These are phyloP conservation scores for Grosmannia huntii DNA, from an alignment of 2,329 filamentous ascomycete genomes.

Conservation along the genomic window DNA sequence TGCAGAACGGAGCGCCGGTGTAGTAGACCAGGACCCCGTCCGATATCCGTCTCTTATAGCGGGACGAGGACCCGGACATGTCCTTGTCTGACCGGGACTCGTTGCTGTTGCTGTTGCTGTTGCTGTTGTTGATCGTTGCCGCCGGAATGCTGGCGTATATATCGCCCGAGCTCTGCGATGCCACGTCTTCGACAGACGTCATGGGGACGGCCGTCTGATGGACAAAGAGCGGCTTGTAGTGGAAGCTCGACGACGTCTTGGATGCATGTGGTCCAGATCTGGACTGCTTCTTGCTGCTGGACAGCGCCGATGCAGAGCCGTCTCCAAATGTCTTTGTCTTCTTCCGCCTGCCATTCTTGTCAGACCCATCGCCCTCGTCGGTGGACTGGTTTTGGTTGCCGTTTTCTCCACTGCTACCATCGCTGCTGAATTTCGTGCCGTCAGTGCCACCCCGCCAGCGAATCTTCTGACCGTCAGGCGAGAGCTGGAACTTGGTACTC, in stretches of 20 bases:
- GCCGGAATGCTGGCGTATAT: conserved; percentile 33
- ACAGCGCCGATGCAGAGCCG: conserved; percentile 21
- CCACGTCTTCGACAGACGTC: conserved; percentile 29
- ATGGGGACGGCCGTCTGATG: conserved; percentile 35
- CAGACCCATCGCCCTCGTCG: conserved; percentile 32
- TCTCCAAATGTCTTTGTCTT: conserved; percentile 29
- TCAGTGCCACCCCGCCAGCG: conserved; percentile 62
- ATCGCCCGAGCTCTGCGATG: conserved; percentile 28
- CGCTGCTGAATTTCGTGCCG: conserved; percentile 53
- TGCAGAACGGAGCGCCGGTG: conserved; percentile 66
- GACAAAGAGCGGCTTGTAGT: conserved; percentile 52
- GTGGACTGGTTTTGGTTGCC: conserved; percentile 34
- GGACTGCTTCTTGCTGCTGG: conserved; percentile 24
- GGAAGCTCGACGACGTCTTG: conserved; percentile 35
- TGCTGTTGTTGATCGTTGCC: neutral
- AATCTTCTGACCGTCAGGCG: conserved; percentile 63
- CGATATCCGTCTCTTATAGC: conserved; percentile 39
- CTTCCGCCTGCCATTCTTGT: conserved; percentile 30
- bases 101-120: conserved; percentile 16
- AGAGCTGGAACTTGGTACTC: conserved; percentile 66
- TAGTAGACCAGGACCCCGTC: conserved; percentile 78
- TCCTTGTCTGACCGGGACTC: conserved; percentile 36
- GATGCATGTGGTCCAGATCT: conserved; percentile 27
- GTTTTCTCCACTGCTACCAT: conserved; percentile 37
- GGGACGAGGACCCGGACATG: conserved; percentile 33